A percentile compares a stretch with the other conserved stretches of the same genome.
These are phyloP conservation scores for Emmonsiellopsis sp. DNA, from an alignment of 2,329 filamentous ascomycete genomes.

Conservation along the genomic window DNA sequence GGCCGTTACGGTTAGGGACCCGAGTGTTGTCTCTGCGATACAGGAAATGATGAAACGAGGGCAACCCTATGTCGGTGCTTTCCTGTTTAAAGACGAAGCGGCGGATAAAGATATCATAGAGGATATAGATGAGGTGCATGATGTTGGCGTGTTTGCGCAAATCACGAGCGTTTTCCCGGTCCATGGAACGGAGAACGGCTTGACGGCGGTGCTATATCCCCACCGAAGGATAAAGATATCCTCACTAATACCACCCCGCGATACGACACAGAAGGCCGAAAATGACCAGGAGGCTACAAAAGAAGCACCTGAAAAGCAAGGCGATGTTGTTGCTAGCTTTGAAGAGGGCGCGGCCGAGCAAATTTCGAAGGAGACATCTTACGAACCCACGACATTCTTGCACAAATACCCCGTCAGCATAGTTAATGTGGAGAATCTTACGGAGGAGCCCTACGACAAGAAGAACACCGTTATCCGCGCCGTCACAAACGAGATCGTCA, in stretches of 20 bases:
- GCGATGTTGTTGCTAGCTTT: conserved; percentile 93
- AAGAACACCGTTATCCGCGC: conserved; percentile 84
- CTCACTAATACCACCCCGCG: conserved; percentile 61
- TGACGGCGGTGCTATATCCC: conserved; percentile 92
- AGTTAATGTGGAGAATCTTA: conserved; percentile 88
- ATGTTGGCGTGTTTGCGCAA: conserved; percentile 94
- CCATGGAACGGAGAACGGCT: conserved; percentile 64
- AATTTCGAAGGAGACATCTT: conserved; percentile 48
- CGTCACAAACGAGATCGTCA: conserved; percentile 94
- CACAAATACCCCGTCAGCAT: conserved; percentile 86
- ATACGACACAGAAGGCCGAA: conserved; percentile 22
- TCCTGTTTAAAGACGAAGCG: conserved; percentile 92
- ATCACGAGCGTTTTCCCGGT: conserved; percentile 94
- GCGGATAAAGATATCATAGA: conserved; percentile 91
- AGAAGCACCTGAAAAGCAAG: conserved; percentile 60
- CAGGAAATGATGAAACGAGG: conserved; percentile 94
- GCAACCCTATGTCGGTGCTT: conserved; percentile 94
- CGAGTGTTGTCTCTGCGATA: conserved; percentile 82
- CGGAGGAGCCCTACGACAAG: conserved; percentile 80
- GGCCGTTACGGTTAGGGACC: conserved; percentile 90
- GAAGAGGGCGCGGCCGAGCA: conserved; percentile 66
- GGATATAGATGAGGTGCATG: conserved; percentile 81
- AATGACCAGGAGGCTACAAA: conserved; percentile 23
- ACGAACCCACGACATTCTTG: conserved; percentile 84
- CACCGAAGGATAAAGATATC: conserved; percentile 90